Conservation (phyloP, 139 green algal genomes). For the Nannochloris sp. region DNA sequence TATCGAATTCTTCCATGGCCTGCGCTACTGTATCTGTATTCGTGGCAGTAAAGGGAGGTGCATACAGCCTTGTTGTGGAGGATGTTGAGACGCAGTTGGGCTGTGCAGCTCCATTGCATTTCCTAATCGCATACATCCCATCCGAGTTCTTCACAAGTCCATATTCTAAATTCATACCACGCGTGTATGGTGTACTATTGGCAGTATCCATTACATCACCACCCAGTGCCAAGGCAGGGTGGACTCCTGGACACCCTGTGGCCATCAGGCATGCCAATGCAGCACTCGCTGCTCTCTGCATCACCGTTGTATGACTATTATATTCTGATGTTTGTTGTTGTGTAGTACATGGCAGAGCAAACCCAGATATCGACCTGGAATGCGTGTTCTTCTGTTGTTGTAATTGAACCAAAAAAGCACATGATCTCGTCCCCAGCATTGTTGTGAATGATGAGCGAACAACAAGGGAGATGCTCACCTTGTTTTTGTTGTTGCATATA, state of each 20-base stretch:
- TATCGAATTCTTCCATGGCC: neutral
- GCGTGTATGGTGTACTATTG: slow-evolving; percentile 3
- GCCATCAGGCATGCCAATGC: too few relatives aligned
- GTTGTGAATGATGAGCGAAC: too few relatives aligned
- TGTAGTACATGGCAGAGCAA: too few relatives aligned
- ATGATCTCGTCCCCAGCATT: too few relatives aligned
- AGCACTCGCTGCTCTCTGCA: neutral
- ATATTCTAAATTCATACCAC: slow-evolving; percentile 14
- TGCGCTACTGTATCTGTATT: neutral
- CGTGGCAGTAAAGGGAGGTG: neutral
- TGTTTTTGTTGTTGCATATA: too few relatives aligned
- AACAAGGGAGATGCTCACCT: too few relatives aligned
- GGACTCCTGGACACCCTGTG: too few relatives aligned
- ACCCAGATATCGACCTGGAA: too few relatives aligned
- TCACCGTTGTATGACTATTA: neutral
- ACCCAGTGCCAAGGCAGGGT: too few relatives aligned
- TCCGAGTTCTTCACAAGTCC: slow-evolving; percentile 1
- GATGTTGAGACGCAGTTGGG: slow-evolving; percentile 56
- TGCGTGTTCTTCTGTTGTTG: too few relatives aligned
- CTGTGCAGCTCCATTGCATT: slow-evolving; percentile 33
- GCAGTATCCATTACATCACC: neutral
- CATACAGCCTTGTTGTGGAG: slow-evolving; percentile 22
- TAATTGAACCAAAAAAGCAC: too few relatives aligned
- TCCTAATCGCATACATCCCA: slow-evolving; percentile 5
- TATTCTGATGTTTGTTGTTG: too few relatives aligned